Conservation (phyloP, 768 basidiomycete genomes). For the Sistotremastrum suecicum region DNA sequence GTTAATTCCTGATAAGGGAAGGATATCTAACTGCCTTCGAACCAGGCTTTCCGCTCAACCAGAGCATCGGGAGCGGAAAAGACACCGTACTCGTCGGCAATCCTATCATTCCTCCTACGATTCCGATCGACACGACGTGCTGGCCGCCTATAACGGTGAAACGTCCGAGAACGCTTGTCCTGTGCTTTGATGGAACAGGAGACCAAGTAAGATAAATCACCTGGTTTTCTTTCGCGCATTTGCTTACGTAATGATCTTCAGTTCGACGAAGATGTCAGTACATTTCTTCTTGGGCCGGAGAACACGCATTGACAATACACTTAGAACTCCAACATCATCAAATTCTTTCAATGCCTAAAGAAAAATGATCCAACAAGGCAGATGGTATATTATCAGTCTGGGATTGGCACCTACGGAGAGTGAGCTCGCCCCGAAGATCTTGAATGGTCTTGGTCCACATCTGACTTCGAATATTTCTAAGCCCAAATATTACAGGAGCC, state of each 20-base stretch:
- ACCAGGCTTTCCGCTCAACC: too few species aligned
- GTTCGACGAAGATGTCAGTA: constrained; percentile 32
- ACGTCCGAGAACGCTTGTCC: constrained; percentile 5
- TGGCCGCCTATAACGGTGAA: too few species aligned
- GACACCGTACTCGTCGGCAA: too few species aligned
- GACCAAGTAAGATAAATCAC: constrained; percentile 3
- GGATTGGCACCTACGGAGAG: constrained; percentile 35
- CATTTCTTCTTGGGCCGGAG: neutral
- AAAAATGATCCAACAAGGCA: neutral
- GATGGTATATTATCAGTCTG: constrained; percentile 22
- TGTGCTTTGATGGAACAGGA: constrained; percentile 14
- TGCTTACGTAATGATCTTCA: constrained; percentile 5
- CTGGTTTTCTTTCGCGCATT: too few species aligned
- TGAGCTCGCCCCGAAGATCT: neutral
- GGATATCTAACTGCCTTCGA: too few species aligned
- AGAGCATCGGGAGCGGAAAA: too few species aligned
- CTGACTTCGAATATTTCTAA: neutral
- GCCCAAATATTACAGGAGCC: neutral
- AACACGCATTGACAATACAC: neutral
- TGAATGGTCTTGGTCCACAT: neutral
- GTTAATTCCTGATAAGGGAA: too few species aligned
- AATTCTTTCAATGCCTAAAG: neutral
- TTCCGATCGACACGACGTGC: too few species aligned
- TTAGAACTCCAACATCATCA: constrained; percentile 24
- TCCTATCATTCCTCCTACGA: too few species aligned